These are phyloP conservation scores for Tetrahymena thermophila DNA, from an alignment of 73 alveolate species.

Conservation along the genomic window DNA sequence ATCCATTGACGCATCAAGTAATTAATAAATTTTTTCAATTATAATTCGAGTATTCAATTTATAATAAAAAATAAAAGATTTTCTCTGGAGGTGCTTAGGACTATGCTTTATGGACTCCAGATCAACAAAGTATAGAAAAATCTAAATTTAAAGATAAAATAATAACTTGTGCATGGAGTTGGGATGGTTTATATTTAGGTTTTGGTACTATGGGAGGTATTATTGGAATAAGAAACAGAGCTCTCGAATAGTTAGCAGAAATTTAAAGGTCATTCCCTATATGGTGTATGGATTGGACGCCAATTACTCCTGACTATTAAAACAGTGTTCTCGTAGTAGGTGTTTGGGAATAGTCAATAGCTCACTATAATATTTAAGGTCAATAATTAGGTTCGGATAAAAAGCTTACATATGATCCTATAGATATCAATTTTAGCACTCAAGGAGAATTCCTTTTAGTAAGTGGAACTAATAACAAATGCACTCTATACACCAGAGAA, in stretches of 20 bases:
- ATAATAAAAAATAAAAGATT: neutral
- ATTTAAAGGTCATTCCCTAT: conserved; percentile 23
- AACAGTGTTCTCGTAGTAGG: conserved; percentile 7
- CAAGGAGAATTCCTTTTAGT: conserved; percentile 27
- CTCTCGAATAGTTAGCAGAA: conserved; percentile 13
- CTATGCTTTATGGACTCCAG: conserved; percentile 33
- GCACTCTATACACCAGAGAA: conserved; percentile 24
- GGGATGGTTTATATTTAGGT: conserved; percentile 17
- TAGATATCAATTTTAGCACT: conserved; percentile 11
- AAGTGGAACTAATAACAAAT: conserved; percentile 33
- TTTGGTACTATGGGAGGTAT: conserved; percentile 39
- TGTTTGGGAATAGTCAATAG: conserved; percentile 26
- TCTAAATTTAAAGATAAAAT: conserved; percentile 30
- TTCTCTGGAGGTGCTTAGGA: conserved; percentile 20
- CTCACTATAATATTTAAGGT: conserved; percentile 11
- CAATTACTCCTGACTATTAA: conserved; percentile 17
- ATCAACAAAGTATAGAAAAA: conserved; percentile 7
- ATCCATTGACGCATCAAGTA: conserved; percentile 19
- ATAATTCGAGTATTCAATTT: too few species aligned
- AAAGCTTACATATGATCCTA: conserved; percentile 24
- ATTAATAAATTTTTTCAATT: neutral
- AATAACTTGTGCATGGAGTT: conserved; percentile 37
- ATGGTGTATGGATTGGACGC: conserved; percentile 50
- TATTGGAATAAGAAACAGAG: conserved; percentile 18
- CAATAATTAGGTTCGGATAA: conserved; percentile 8